Evolutionary conservation across 1,139 yeast species (phyloP).

Genomic region (Yamadazyma songkhlaensis): DNA sequence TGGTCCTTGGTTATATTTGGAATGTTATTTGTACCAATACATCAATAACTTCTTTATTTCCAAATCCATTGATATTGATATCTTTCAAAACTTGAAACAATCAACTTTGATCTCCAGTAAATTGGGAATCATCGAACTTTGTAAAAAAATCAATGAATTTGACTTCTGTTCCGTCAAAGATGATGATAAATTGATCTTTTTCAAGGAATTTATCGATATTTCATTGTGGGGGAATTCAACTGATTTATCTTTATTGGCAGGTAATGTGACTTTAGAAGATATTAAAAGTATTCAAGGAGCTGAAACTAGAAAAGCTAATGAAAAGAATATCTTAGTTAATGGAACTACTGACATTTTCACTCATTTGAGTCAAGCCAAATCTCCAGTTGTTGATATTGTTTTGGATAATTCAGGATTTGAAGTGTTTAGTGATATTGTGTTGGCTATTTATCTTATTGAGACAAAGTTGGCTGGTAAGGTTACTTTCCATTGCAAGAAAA

Average conservation of each 20-base stretch:
- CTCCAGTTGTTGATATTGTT: conserved; percentile 62
- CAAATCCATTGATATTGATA: conserved; percentile 56
- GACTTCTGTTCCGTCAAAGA: conserved; percentile 29
- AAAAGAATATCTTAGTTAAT: conserved; percentile 76
- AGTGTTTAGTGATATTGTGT: conserved; percentile 79
- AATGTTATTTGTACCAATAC: conserved; percentile 76
- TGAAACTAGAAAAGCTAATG: conserved; percentile 78
- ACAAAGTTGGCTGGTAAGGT: conserved; percentile 59
- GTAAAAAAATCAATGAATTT: conserved; percentile 58
- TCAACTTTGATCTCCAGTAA: conserved; percentile 73
- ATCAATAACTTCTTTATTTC: conserved; percentile 39
- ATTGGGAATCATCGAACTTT: conserved; percentile 78
- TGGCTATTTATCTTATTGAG: conserved; percentile 74
- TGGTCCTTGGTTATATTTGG: conserved; percentile 93
- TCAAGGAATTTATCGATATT: conserved; percentile 79
- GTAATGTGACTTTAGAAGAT: conserved; percentile 75
- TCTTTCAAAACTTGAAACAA: conserved; percentile 68
- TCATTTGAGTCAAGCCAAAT: conserved; percentile 35
- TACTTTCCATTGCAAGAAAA: conserved; percentile 81
- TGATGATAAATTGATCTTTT: conserved; percentile 53
- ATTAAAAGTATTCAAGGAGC: conserved; percentile 90
- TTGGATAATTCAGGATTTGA: conserved; percentile 96
- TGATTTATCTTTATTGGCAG: conserved; percentile 84
- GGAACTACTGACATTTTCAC: conserved; percentile 73
- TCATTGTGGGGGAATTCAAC: conserved; percentile 99